Conservation (phyloP, 179 eudicot genomes). For the Carnegiea gigantea region DNA sequence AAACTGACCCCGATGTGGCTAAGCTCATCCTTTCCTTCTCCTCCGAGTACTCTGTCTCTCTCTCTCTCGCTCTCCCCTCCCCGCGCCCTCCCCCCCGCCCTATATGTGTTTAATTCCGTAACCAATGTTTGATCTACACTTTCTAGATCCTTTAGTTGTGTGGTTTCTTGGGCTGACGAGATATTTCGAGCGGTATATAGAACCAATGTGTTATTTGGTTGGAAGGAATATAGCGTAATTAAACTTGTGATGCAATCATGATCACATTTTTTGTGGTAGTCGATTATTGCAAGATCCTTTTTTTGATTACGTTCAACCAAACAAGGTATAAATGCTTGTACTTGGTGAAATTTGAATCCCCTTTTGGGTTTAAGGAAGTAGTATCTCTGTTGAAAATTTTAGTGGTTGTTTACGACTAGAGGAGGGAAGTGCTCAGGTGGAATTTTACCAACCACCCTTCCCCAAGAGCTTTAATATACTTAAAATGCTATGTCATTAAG, state of each 20-base stretch:
- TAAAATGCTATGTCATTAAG: background rate
- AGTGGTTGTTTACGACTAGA: background rate
- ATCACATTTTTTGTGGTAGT: background rate
- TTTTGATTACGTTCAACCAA: too few relatives aligned
- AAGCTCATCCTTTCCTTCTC: slow-evolving; percentile 60
- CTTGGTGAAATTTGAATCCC: background rate
- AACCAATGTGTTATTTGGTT: background rate
- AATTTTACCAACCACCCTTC: too few relatives aligned
- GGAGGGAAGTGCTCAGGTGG: too few relatives aligned
- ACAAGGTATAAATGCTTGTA: too few relatives aligned
- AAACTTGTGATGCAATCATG: too few relatives aligned
- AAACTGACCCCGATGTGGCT: slow-evolving; percentile 62
- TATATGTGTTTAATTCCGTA: background rate
- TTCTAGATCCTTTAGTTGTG: background rate
- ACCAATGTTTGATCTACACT: background rate
- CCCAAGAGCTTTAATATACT: too few relatives aligned
- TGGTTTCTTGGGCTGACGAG: background rate
- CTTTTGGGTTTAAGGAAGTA: background rate
- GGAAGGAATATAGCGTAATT: background rate
- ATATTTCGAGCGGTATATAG: background rate
- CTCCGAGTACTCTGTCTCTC: slow-evolving; percentile 45
- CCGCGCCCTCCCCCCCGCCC: too few relatives aligned
- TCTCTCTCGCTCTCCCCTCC: too few relatives aligned
- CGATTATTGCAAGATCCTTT: too few relatives aligned
- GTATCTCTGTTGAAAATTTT: background rate